Conservation (phyloP, 2,329 filamentous ascomycete genomes). For the Colletotrichum siamense region DNA sequence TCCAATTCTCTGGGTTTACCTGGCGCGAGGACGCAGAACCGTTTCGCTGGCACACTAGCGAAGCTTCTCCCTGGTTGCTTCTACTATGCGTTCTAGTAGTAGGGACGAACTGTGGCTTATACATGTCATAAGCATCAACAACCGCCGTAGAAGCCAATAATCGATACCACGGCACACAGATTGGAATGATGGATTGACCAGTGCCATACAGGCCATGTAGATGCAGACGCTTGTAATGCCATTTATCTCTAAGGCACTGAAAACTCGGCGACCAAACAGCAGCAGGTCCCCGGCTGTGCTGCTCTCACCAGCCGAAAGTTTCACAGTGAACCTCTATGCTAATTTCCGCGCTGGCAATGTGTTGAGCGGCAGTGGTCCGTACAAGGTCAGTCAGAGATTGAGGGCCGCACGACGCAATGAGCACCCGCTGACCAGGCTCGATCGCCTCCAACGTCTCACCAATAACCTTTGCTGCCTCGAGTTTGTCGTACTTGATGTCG, state of each 20-base stretch:
- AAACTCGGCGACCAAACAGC: not conserved
- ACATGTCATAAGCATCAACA: not conserved
- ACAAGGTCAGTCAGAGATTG: not conserved
- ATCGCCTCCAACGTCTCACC: not conserved
- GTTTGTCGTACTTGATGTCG: not conserved
- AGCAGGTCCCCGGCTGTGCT: not conserved
- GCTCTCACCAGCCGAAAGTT: not conserved
- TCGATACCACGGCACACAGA: not conserved
- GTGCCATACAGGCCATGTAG: not conserved
- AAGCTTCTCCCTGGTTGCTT: not conserved
- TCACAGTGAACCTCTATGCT: slow-evolving; percentile 6
- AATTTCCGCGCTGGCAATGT: not conserved
- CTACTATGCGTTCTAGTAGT: not conserved
- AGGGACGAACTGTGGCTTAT: not conserved
- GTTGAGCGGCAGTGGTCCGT: not conserved
- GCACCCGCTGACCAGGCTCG: not conserved
- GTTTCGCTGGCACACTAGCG: not conserved
- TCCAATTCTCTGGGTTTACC: not conserved
- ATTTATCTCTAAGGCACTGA: not conserved
- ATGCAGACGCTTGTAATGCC: not conserved
- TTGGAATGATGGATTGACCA: not conserved
- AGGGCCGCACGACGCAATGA: not conserved
- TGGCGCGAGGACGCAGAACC: not conserved
- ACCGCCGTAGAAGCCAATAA: not conserved
- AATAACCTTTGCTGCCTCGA: not conserved